These are phyloP conservation scores for Eucalyptus leucophloia DNA, from an alignment of 345 rosid genomes.

Conservation along the genomic window DNA sequence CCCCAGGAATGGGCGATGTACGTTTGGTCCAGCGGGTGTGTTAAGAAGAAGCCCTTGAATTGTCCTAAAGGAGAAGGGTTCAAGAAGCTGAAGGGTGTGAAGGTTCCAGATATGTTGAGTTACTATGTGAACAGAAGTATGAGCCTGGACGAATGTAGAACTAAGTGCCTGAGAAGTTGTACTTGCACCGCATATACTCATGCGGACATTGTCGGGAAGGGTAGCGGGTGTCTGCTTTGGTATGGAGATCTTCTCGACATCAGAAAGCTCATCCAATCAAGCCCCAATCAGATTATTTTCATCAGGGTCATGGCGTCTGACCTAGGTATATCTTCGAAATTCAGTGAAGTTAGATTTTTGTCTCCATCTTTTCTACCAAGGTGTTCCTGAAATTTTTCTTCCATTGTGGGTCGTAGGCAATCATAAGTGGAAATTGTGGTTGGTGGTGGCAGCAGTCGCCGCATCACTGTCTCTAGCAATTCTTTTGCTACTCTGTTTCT, in stretches of 20 bases:
- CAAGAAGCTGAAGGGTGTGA: not conserved
- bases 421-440: not conserved
- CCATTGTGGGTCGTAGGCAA: not conserved
- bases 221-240: slow-evolving; percentile 47
- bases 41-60: not conserved
- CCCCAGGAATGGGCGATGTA: not conserved
- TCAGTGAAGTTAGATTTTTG: not conserved
- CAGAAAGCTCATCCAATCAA: slow-evolving; percentile 6
- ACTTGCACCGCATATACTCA: slow-evolving; percentile 34
- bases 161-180: slow-evolving; percentile 23
- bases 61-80: slow-evolving; percentile 4
- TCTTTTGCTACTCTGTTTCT: not conserved
- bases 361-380: not conserved
- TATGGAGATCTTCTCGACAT: slow-evolving; percentile 8
- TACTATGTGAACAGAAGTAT: not conserved
- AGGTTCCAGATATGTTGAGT: slow-evolving; percentile 3
- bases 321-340: not conserved
- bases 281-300: slow-evolving; percentile 3
- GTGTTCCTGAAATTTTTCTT: not conserved
- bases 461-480: not conserved
- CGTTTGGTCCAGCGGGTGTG: not conserved
- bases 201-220: slow-evolving; percentile 12
- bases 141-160: slow-evolving; percentile 19
- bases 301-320: slow-evolving; percentile 11
- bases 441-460: not conserved